These are phyloP conservation scores for Globisporangium carolinianum DNA, from an alignment of 352 stramenopile species.

Conservation along the genomic window DNA sequence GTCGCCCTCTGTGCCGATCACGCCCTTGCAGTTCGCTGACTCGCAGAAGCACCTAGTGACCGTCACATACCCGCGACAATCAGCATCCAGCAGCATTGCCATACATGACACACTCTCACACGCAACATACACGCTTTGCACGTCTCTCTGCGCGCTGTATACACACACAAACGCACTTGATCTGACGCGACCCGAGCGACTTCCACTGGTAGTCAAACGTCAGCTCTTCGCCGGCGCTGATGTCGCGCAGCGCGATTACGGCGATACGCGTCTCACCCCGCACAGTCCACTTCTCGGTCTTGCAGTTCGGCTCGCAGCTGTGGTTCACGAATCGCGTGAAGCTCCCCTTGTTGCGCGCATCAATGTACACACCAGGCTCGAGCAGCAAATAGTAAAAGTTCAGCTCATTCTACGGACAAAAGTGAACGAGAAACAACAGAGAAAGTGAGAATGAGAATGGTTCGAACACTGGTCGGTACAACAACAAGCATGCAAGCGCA, in stretches of 20 bases:
- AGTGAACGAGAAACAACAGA: constrained; percentile 1
- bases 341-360: constrained; percentile 85
- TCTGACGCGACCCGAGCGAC: constrained; percentile 67
- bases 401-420: constrained; percentile 42
- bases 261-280: constrained; percentile 90
- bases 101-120: too few relatives aligned
- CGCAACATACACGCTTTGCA: too few relatives aligned
- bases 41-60: constrained; percentile 53
- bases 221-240: constrained; percentile 86
- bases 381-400: constrained; percentile 87
- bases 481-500: too few relatives aligned
- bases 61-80: too few relatives aligned
- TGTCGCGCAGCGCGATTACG: constrained; percentile 90
- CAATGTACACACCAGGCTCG: constrained; percentile 83
- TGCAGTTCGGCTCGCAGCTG: constrained; percentile 93
- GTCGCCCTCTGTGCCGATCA: constrained; percentile 58
- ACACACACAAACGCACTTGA: constrained; percentile 28
- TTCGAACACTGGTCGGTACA: too few relatives aligned
- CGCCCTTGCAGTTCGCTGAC: constrained; percentile 57
- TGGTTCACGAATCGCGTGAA: constrained; percentile 96
- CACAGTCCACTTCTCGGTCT: constrained; percentile 93
- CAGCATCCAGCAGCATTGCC: too few relatives aligned
- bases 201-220: constrained; percentile 97
- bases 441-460: too few relatives aligned
- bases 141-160: too few relatives aligned